Base-by-base conservation (phyloP, 139 green algal genomes). In the Haematococcus sp. region DNA sequence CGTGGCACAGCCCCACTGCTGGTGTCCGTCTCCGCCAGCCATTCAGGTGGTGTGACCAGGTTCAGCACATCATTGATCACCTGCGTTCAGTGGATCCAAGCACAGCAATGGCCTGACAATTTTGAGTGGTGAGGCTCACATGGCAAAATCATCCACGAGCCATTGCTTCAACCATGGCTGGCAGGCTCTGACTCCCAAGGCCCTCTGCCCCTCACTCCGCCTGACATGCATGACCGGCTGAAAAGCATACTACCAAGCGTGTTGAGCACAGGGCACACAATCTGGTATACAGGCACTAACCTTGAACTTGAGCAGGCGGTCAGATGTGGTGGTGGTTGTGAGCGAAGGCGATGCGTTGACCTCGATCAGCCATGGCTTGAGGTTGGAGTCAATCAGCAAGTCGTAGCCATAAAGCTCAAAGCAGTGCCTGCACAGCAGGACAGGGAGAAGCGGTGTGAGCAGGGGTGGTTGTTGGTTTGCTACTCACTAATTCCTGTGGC, bases 281-380 rank as follows among this genome's bases (percentile, higher is more conserved):
- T n/a, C n/a, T n/a, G n/a, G n/a, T n/a, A n/a, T n/a, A n/a, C 52
- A 61, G 20, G 15, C 63, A 25, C 43, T 34, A 11, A 46, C 76
- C 27, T 81, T 81, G 70, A 83, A 81, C 81, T 91, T 91, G 32
- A 91, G 74, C 31, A 84, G 54, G 27, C 86, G 65, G 70, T 91
- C 86, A 22, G 84, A 80, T 55, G 31, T 22, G 11, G 20, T 66
- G 58, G 31, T 65, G 13, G 66, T 44, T 56, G 40, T 28, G 23
- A 66, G 51, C 51, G 49, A 73, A 34, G 75, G 75, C 3, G 61
- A 79, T 20, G 73, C 69, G 73, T 91, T 88, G 56, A 91, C 87
- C 80, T 94, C 89, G 25, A 94, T 89, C 34, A 94, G 86, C 89
- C 89, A 94, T 16, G 89, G 88, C 67, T 86, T 86, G 15, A 94